Percentiles rank a stretch among this genome's conserved stretches.
Evolutionary conservation across 306 rosid genomes (phyloP).

Genomic region (Carpinus viminea): DNA sequence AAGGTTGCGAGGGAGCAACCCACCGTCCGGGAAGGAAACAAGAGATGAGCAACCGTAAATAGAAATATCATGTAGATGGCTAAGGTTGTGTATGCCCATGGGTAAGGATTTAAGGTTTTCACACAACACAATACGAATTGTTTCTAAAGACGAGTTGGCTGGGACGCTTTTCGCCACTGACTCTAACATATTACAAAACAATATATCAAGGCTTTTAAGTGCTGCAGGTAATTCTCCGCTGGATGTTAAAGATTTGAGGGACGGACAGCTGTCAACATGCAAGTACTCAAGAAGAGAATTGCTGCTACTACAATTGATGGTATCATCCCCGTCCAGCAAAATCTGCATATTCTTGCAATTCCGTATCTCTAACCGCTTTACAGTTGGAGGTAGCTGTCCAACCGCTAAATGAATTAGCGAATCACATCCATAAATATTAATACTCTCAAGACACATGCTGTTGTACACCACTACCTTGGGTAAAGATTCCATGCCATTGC

Average conservation of each 20-base stretch:
- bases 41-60: background rate
- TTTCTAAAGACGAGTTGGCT: background rate
- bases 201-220: background rate
- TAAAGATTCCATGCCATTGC: background rate
- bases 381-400: background rate
- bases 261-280: background rate
- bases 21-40: background rate
- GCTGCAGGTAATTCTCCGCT: background rate
- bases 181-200: background rate
- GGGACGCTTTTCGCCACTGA: conserved; percentile 13
- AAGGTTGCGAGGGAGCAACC: background rate
- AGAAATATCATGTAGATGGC: background rate
- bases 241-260: background rate
- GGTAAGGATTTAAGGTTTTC: background rate
- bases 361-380: background rate
- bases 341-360: background rate
- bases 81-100: background rate
- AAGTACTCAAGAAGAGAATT: background rate
- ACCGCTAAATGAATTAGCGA: background rate
- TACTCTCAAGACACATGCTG: background rate
- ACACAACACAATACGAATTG: accelerated
- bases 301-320: background rate
- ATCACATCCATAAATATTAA: background rate
- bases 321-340: background rate
- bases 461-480: conserved; percentile 2